Evolutionary conservation across 345 rosid genomes (phyloP), one percentile per base, ranked within the genome.

Genomic region (Noccaea bulbosa): DNA sequence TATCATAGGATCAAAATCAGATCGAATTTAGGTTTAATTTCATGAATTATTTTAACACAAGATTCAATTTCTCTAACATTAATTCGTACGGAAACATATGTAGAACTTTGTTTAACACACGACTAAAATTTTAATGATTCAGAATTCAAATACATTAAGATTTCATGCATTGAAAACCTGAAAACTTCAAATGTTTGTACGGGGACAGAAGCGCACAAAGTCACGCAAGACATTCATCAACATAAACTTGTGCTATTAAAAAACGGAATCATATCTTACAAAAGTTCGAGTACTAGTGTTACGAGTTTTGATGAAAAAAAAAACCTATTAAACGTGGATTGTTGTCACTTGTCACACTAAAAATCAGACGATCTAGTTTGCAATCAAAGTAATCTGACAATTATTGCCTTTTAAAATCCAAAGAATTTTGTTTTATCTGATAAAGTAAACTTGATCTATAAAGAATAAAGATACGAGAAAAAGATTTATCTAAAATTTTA

Each of bases 71-170:
- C 46, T 62, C 39, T 20, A 70, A 24, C 56, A 54, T 34, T 44
- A n/a, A 1, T 57, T 46, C 11, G 65, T 69, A 72, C 63, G 64
- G 64, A 54, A 22, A 71, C 62, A 56, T 62, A 55, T 11, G 47
- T 55, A 15, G 8, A 54, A 72, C 49, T 46, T 46, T 64, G 56
- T 55, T 53, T 32, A 53, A 41, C 47, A 53, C 56, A 44, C 70
- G 70, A 63, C 56, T 52, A 62, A 43, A 22, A 1, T 53, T 53
- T 9, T 3, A 41, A 17, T 30, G 15, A 7, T 16, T 12, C 32
- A 40, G n/a, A n/a, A n/a, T n/a, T n/a, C n/a, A n/a, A n/a, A 17
- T 17, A 16, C 35, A 12, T 4, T 61, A 24, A 15, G 14, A 8
- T 60, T 17, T 22, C 64, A 58, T 38, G n/a, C n/a, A n/a, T n/a